Conservation (phyloP, 1,139 yeast species). For the Protomyces macrosporus region DNA sequence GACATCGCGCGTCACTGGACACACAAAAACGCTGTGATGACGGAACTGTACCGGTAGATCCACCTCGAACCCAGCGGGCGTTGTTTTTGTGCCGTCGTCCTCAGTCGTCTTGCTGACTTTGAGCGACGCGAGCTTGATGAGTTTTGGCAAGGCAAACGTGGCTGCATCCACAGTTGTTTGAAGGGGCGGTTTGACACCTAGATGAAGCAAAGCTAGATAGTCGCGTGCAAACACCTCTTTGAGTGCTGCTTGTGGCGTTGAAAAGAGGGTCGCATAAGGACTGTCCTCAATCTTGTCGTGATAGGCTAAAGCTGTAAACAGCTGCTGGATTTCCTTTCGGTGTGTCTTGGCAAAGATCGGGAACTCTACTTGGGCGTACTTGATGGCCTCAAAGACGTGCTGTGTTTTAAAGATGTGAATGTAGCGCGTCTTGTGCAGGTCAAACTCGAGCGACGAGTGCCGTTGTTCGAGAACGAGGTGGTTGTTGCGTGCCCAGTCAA, state of each 20-base stretch:
- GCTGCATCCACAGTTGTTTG: slow-evolving; percentile 67
- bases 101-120: not conserved
- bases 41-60: slow-evolving; percentile 49
- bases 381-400: slow-evolving; percentile 43
- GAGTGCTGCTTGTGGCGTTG: not conserved
- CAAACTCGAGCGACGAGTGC: slow-evolving; percentile 52
- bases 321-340: slow-evolving; percentile 49
- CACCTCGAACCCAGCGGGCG: slow-evolving; percentile 44
- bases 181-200: slow-evolving; percentile 67
- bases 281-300: slow-evolving; percentile 40
- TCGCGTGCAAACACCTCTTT: slow-evolving; percentile 51
- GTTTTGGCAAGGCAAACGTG: slow-evolving; percentile 62
- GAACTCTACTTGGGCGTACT: slow-evolving; percentile 54
- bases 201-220: slow-evolving; percentile 58
- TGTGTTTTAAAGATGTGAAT: slow-evolving; percentile 37
- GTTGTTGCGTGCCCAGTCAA: slow-evolving; percentile 42
- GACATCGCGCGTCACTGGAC: slow-evolving; percentile 88
- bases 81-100: not conserved
- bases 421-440: slow-evolving; percentile 59
- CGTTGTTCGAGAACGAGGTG: slow-evolving; percentile 35
- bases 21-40: slow-evolving; percentile 81
- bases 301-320: slow-evolving; percentile 50
- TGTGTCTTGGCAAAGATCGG: slow-evolving; percentile 43
- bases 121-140: slow-evolving; percentile 57
- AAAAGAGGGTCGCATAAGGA: slow-evolving; percentile 41